Base-by-base conservation (phyloP, 805 yeast species). In the Ogataea ramenticola region DNA sequence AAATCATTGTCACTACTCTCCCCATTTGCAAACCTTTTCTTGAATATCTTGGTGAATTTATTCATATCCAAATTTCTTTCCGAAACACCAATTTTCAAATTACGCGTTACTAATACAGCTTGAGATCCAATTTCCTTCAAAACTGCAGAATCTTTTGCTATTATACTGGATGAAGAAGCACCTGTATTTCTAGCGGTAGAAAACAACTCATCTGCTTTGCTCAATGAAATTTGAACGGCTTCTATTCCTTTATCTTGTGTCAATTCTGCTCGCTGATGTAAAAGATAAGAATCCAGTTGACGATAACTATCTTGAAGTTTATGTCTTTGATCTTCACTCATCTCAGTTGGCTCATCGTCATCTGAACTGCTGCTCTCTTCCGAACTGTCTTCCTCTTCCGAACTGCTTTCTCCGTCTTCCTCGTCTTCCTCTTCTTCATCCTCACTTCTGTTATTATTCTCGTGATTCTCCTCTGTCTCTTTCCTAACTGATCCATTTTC, bases 61-160 rank as follows among this genome's bases (percentile, higher is more conserved):
- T 70, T 66, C 22, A 74, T 57, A 48, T 70, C 70, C 5, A 84
- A 54, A 1, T 74, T 60, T n/a, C 71, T 67, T 11, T 75, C 79
- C 3, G 74, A 65, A 40, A 74, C 72, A 3, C 82, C 87, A 41
- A 82, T 62, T 43, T 75, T 75, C 50, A 82, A 53, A 59, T 78
- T 80, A 41, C 77, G 68, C 2, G 85, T 78, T 38, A 84, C 83
- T 20, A 79, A 62, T 34, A 81, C 79, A 12, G 87, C 81, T 53
- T 82, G 71, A 45, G 74, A 74, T 32, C 86, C 74, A 11, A 82
- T 73, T 46, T 73, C 79, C 27, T 69, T 66, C 51, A 85, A 68
- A 5, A 83, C 79, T 44, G 77, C 77, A 1, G 91, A 72, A 59
- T 85, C 95, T 45, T 75, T 71, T 0, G 86, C 85, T 27, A 74